Conservation (phyloP, 257 asterid species). For the Plectranthus barbatus region DNA sequence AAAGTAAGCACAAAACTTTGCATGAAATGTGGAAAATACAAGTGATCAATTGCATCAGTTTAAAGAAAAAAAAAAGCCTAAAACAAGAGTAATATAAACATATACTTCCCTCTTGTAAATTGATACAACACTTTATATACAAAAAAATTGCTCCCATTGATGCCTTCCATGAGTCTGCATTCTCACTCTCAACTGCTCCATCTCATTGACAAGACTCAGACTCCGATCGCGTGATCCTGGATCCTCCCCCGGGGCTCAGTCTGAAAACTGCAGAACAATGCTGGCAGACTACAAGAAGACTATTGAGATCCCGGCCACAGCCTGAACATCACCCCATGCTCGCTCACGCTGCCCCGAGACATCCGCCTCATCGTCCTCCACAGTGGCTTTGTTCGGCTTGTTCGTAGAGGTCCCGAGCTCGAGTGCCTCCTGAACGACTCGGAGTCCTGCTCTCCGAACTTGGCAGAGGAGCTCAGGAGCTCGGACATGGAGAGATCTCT, state of each 20-base stretch:
- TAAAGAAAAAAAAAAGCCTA: neutral
- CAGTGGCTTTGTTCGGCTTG: constrained; percentile 32
- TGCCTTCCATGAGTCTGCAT: neutral
- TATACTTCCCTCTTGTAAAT: neutral
- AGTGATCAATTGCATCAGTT: neutral
- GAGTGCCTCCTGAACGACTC: constrained; percentile 62
- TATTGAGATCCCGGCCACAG: constrained; percentile 63
- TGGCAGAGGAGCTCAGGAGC: constrained; percentile 41
- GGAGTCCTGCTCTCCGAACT: constrained; percentile 30
- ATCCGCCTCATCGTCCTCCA: constrained; percentile 64
- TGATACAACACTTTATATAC: constrained; percentile 12
- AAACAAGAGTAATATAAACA: neutral
- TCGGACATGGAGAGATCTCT: constrained; percentile 64
- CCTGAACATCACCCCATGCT: constrained; percentile 42
- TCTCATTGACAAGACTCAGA: neutral
- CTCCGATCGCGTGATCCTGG: neutral
- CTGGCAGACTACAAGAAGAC: neutral
- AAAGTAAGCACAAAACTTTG: neutral
- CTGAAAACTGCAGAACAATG: neutral
- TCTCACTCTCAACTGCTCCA: neutral
- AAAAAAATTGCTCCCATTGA: neutral
- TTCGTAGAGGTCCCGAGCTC: constrained; percentile 64
- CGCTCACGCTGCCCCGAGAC: constrained; percentile 65
- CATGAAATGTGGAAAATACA: neutral
- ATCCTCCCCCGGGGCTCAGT: neutral